Evolutionary conservation across 2,329 filamentous ascomycete species (phyloP), one percentile per base, ranked within the genome.

Genomic region (Apiospora arundinis): DNA sequence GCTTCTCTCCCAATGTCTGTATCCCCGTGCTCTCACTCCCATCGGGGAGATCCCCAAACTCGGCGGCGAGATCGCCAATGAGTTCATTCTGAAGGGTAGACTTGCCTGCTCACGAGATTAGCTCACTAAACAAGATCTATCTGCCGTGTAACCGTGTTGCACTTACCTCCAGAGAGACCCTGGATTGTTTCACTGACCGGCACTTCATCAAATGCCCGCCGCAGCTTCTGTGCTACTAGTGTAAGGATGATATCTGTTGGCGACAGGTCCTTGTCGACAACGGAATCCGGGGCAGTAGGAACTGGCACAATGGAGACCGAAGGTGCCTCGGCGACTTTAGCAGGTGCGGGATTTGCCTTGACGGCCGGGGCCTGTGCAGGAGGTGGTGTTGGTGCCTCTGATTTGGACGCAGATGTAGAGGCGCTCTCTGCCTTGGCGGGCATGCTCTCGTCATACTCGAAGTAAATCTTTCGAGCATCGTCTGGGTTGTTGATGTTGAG

Each of bases 11-110:
- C 9, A 52, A 11, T 4, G 48, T 11, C 3, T 12, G 11, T 14
- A 52, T 52, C 1, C 11, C 23, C 4, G 48, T 52, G 23, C 92
- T 84, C 98, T 95, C 93, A 98, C 48, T 52, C 23, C 48, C 48
- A 23, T 67, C 65, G 5, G 65, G 65, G 7, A 67, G 42, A 12
- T 32, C 16, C 8, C 42, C 42, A 5, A 67, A 67, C 14, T 67
- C 65, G n/a, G 65, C 65, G 2, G 42, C 32, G 4, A 67, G 23
- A 14, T 67, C 32, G 2, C 65, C 65, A 12, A 67, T 46, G 5
- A 67, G 16, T 12, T 67, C 65, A 18, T 67, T 67, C 23, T 67
- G 42, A 12, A 67, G 65, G 0, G 65, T 28, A 3, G 65, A 67
- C 21, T n/a, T 28, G 23, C 65, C 65, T 45, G 42, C 16, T 45